A percentile compares a stretch with the other conserved stretches of the same genome.
phyloP scores from a whole-genome alignment of 2,329 filamentous ascomycete species.

The Teratosphaeria pseudoeucalypti region DNA sequence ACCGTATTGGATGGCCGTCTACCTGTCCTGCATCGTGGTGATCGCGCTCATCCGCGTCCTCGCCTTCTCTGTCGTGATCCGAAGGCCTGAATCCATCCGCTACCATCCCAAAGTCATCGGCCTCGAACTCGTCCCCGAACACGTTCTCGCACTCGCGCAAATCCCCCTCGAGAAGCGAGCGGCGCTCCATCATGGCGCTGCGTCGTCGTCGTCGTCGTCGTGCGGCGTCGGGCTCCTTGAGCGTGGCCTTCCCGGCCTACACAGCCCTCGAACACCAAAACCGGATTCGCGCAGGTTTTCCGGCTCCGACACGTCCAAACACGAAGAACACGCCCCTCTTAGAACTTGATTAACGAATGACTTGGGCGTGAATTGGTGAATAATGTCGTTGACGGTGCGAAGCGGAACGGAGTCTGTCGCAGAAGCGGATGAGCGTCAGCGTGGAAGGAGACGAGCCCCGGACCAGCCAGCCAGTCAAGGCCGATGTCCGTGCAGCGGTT shows the following conservation, averaged over 20 bases:
- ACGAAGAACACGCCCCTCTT: not conserved
- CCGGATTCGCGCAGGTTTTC: not conserved
- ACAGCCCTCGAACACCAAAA: not conserved
- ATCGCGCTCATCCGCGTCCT: constrained; percentile 8
- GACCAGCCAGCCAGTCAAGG: not conserved
- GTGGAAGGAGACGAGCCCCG: not conserved
- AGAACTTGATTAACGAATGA: not conserved
- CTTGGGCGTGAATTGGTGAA: not conserved
- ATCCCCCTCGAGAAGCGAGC: constrained; percentile 19
- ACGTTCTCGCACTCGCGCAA: constrained; percentile 30
- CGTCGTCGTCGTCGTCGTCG: not conserved
- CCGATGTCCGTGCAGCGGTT: not conserved
- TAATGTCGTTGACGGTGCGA: not conserved
- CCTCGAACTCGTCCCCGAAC: constrained; percentile 40
- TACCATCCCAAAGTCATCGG: constrained; percentile 33
- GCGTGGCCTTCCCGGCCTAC: not conserved
- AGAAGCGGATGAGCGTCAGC: not conserved
- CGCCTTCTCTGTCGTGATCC: constrained; percentile 18
- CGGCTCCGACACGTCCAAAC: not conserved
- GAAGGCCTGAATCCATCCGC: constrained; percentile 38
- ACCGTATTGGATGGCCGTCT: constrained; percentile 21
- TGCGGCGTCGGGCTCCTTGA: not conserved
- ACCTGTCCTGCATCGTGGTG: constrained; percentile 10
- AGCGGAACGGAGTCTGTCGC: not conserved
- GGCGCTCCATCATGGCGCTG: constrained; percentile 11